Conservation (phyloP, 306 rosid genomes). For the Rosa persica region DNA sequence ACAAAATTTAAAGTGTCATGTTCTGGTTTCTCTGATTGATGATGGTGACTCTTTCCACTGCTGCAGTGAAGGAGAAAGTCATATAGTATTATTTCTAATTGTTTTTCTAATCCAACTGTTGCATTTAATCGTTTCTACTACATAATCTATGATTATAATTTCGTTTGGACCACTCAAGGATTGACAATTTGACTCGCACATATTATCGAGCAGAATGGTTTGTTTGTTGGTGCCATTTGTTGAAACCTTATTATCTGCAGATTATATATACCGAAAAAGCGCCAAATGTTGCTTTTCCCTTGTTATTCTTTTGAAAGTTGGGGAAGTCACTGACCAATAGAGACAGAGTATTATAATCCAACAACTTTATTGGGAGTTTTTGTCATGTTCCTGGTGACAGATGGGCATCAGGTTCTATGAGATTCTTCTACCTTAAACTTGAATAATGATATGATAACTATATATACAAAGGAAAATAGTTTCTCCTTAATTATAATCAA, state of each 20-base stretch:
- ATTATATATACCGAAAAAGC: background rate
- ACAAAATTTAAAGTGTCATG: background rate
- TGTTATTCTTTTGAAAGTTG: background rate
- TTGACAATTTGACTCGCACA: background rate
- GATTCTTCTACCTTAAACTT: background rate
- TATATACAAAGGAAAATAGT: background rate
- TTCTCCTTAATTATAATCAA: background rate
- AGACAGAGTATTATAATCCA: background rate
- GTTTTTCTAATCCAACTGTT: background rate
- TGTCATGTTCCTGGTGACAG: slow-evolving; percentile 3
- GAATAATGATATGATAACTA: background rate
- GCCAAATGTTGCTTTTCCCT: background rate
- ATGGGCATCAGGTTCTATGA: background rate
- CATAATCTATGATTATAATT: slow-evolving; percentile 20
- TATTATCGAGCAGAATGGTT: slow-evolving; percentile 7
- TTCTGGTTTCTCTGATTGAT: slow-evolving; percentile 5
- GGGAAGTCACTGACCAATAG: slow-evolving; percentile 1
- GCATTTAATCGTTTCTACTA: background rate
- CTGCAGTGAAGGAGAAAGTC: background rate
- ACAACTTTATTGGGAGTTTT: background rate
- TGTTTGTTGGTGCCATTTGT: slow-evolving; percentile 32
- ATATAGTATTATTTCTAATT: background rate
- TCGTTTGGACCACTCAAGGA: slow-evolving; percentile 2
- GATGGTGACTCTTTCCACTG: slow-evolving; percentile 1
- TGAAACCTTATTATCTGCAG: slow-evolving; percentile 6